Base-by-base conservation (phyloP, 208 protist species). In the Trypanosoma cruzi region DNA sequence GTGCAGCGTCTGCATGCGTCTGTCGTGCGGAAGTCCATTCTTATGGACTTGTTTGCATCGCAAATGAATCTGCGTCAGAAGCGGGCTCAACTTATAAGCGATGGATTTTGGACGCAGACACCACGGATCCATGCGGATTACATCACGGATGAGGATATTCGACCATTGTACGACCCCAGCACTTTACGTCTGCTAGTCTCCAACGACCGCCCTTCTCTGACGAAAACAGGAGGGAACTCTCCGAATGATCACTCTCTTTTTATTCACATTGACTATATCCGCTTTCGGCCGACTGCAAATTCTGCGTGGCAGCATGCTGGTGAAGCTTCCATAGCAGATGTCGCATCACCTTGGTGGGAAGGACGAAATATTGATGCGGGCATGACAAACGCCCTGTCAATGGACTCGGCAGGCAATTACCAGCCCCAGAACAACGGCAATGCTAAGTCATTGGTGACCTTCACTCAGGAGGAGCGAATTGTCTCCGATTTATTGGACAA, bases 251-350 rank as follows among this genome's bases (percentile, higher is more conserved):
- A 71, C 29, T 86, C 85, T 6, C 89, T 85, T 72, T 75, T 86
- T 26, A 75, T 94, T 42, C 84, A 94, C 68, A 75, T 94, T 50
- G 84, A 91, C 64, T 94, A 91, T 65, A 64, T 94, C 6, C 88
- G 88, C 50, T 85, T 94, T 60, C 75, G 82, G 32, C 85, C 88
- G 0, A 64, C 70, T 26, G 49, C 20, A 20, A n/a, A 18, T 24
- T 7, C 28, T 32, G 4, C 20, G 29, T 44, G 22, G 22, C 54
- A 22, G 34, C 56, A 54, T 61, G 4, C 16, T 28, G 10, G 20
- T 61, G 50, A 24, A 14, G 29, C 3, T 66, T 32, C 32, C 20
- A 28, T 18, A 14, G 26, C 16, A n/a, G 34, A 18, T 74, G 42
- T 18, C 6, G 5, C 48, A 52, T 26, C 48, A 52, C 1, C 48